Evolutionary conservation across 148 eudicot genomes (phyloP), one percentile per base, ranked within the genome.

Genomic region (Polygonum aviculare): DNA sequence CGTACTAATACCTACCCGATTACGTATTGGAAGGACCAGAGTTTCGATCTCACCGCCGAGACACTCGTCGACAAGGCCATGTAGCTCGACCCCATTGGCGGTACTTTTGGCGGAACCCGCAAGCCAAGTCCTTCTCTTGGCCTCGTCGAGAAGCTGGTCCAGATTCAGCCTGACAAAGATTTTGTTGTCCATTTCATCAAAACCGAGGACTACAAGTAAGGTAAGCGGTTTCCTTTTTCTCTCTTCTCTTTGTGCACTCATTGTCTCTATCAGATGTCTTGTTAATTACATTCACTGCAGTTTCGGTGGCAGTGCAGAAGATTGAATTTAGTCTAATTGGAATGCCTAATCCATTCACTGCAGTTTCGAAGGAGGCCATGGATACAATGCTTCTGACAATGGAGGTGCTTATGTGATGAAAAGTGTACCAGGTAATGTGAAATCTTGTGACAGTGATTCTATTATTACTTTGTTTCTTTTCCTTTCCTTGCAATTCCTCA

Each of bases 31-130:
- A 93, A 95, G 85, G 98, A 95, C 78, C 99, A 95, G 76, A 93
- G 97, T 74, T 95, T 95, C 77, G 99, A 97, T 10, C 86, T 95
- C 2, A 95, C 99, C 2, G 99, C 99, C 18, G 99, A 95, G 86
- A 95, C 99, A 35, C 90, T 95, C 6, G 98, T 95, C 48, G 98
- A 92, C 79, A 95, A 95, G 85, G 98, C 98, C 39, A 95, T 95
- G 98, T 97, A 92, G 87, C 87, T 93, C 70, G 97, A 95, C 84
- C 98, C 90, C 75, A 82, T 95, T 70, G 99, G 97, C 26, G 99
- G 98, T 16, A 92, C 99, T 26, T 78, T 45, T 40, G 97, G 96
- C 10, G 99, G 99, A 62, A 95, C 86, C 79, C 94, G 98, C 6
- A 92, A 88, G 72, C 99, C 99, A 1, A 87, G 96, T 2, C 97